Percentiles rank a stretch among this genome's conserved stretches.
Conservation (phyloP, 208 protist genomes). For the Leptomonas pyrrhocoris region DNA sequence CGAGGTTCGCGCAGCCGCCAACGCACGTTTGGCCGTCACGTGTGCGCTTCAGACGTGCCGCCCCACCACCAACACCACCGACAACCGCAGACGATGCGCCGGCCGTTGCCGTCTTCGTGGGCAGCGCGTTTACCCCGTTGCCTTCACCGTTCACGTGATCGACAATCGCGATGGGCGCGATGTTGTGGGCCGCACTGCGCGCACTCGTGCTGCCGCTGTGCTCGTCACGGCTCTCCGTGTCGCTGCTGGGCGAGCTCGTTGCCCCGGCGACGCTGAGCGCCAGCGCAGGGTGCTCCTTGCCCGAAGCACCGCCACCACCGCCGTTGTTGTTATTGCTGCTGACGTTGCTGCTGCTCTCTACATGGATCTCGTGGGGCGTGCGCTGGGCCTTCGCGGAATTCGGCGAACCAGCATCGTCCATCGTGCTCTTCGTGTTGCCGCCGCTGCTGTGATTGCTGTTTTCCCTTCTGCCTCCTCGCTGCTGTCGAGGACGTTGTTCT, state of each 20-base stretch:
- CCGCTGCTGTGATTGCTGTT: not conserved
- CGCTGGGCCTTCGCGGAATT: no score
- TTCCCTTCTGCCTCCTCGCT: not conserved
- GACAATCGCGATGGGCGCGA: not conserved
- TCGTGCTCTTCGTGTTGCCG: no score
- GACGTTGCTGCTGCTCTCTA: constrained; percentile 4
- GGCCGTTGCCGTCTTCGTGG: not conserved
- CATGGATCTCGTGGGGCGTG: no score
- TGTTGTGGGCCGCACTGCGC: constrained; percentile 20
- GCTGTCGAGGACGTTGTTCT: not conserved
- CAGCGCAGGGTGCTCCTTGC: not conserved
- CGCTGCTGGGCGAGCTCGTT: constrained; percentile 5
- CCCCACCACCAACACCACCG: no score
- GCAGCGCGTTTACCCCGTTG: not conserved
- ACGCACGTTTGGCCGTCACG: constrained; percentile 11
- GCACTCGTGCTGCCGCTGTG: constrained; percentile 24
- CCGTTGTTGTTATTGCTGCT: not conserved
- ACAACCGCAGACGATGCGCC: not conserved
- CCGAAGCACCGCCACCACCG: no score
- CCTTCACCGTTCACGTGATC: not conserved
- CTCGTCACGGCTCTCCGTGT: constrained; percentile 18
- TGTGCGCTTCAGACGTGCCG: constrained; percentile 14
- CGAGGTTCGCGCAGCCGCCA: not conserved
- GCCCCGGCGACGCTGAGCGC: not conserved
- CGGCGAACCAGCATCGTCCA: no score